Conservation (phyloP, 345 rosid species). For the Camelina hispida region DNA sequence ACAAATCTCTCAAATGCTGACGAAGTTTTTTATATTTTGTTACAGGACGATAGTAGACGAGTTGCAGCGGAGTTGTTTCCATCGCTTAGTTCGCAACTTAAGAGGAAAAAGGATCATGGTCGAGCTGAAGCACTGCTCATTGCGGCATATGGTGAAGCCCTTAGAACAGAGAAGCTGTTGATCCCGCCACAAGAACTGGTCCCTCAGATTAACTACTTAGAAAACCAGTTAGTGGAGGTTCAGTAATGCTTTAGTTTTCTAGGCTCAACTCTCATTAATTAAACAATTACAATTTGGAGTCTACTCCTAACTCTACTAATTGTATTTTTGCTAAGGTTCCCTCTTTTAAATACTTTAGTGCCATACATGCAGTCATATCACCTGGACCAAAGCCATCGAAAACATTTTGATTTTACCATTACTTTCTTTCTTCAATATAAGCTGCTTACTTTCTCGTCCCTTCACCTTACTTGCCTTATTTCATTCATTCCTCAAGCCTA, state of each 20-base stretch:
- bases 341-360: background rate
- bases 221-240: conserved; percentile 21
- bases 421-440: no score
- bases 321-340: background rate
- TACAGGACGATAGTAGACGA: conserved; percentile 87
- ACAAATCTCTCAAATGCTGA: background rate
- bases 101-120: conserved; percentile 90
- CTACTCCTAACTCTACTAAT: background rate
- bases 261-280: conserved; percentile 3
- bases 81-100: conserved; percentile 58
- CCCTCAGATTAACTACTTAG: conserved; percentile 30
- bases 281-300: conserved; percentile 3
- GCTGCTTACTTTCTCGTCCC: no score
- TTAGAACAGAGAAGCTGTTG: conserved; percentile 45
- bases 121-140: conserved; percentile 91
- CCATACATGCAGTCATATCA: no score
- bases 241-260: background rate
- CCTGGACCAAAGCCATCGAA: no score
- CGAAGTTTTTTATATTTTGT: background rate
- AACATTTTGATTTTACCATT: no score
- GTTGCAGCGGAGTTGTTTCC: conserved; percentile 79
- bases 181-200: conserved; percentile 35
- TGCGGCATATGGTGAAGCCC: conserved; percentile 77
- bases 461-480: no score
- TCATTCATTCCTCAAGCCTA: no score